Base-by-base conservation (phyloP, 2,329 filamentous ascomycete genomes). In the Cladorrhinum sp. region DNA sequence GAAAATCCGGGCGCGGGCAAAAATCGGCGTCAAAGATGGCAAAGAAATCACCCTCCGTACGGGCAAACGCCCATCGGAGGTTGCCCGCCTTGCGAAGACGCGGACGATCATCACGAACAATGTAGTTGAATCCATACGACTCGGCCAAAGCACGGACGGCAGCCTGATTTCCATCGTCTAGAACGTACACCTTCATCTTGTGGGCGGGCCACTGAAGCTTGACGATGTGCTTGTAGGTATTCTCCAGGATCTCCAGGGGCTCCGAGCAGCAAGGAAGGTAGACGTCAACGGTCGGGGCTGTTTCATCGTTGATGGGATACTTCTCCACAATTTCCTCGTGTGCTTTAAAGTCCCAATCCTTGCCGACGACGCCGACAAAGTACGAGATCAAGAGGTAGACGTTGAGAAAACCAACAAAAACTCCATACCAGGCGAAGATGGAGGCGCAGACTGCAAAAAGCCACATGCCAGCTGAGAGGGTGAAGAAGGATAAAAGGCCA, bases 21-120 rank as follows among this genome's bases (percentile, higher is more conserved):
- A 78, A 78, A 62, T 78, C 76, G 23, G 76, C 76, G 58, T 78
- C 76, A 52, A 76, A 77, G 56, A 78, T 77, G 58, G 70, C 69
- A 50, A 77, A 78, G 68, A 71, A 78, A n/a, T 76, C 73, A 13
- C 73, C 75, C 8, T 64, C 55, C 1, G 76, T 77, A 8, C 73
- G 62, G 0, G 73, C 64, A 56, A 77, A 78, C 0, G 75, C 73
- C 73, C 74, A 77, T 2, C 76, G 73, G 7, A 78, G 70, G 63
- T 78, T 78, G 8, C 76, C 76, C 5, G 76, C 75, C 65, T 78
- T 78, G 60, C 75, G 75, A 55, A 78, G 68, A 3, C 74, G 69
- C 1, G 76, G 76, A 0, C 75, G 71, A 64, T 78, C 74, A 25
- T 74, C 74, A 38, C 76, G 74, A n/a, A 74, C 72, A 3, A 74